A percentile compares a stretch with the other conserved stretches of the same genome.
Conservation (phyloP, 306 rosid species). For the Senna tora region DNA sequence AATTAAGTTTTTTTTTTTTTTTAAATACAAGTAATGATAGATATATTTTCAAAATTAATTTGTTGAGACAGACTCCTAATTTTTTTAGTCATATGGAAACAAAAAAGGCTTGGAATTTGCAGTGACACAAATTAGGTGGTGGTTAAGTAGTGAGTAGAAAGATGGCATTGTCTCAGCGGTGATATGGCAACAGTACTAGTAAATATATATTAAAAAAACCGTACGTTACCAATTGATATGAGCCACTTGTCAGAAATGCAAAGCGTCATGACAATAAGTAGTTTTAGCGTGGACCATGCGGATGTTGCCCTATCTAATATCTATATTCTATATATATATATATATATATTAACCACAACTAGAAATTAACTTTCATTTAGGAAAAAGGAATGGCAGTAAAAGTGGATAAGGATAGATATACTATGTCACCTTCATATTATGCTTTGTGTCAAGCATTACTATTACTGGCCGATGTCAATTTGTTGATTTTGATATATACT, state of each 20-base stretch:
- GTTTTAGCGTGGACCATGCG: slow-evolving; percentile 41
- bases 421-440: slow-evolving; percentile 10
- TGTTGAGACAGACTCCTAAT: no score
- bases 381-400: not conserved
- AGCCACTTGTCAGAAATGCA: slow-evolving; percentile 41
- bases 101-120: no score
- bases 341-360: not conserved
- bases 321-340: no score
- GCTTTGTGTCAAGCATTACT: not conserved
- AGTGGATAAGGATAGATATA: not conserved
- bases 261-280: slow-evolving; percentile 21
- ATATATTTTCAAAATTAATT: no score
- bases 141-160: slow-evolving; percentile 59
- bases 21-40: no score
- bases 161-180: slow-evolving; percentile 47
- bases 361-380: not conserved
- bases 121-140: slow-evolving; percentile 43
- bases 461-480: not conserved
- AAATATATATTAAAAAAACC: slow-evolving; percentile 31
- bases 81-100: no score
- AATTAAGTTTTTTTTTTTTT: no score
- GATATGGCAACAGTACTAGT: slow-evolving; percentile 42
- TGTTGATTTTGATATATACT: slow-evolving; percentile 9
- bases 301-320: slow-evolving; percentile 1
- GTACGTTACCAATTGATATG: slow-evolving; percentile 23